These are phyloP conservation scores for Metarhizium guizhouense DNA, from an alignment of 2,329 filamentous ascomycete genomes.

Conservation along the genomic window DNA sequence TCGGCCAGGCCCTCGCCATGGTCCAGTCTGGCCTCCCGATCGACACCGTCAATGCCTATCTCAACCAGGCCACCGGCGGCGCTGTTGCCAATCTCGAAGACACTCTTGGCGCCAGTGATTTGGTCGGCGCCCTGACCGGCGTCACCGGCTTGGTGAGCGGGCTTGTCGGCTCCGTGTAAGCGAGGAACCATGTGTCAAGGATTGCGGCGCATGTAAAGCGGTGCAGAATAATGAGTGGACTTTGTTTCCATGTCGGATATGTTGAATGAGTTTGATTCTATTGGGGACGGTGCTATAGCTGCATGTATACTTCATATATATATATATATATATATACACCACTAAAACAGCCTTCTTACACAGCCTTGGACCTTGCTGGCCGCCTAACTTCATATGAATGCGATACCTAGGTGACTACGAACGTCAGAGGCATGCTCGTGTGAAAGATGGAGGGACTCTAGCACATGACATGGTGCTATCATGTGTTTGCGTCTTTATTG, in stretches of 20 bases:
- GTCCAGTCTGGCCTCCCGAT: constrained; percentile 12
- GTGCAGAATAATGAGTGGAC: background rate
- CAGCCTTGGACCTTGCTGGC: too few relatives aligned
- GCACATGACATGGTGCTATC: too few relatives aligned
- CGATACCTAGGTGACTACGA: too few relatives aligned
- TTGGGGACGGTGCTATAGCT: background rate
- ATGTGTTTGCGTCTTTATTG: too few relatives aligned
- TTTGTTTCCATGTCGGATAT: background rate
- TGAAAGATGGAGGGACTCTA: too few relatives aligned
- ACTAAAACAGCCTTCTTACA: too few relatives aligned
- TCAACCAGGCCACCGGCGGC: constrained; percentile 12
- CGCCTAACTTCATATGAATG: too few relatives aligned
- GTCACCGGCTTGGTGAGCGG: constrained; percentile 7
- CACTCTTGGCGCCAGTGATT: constrained; percentile 11
- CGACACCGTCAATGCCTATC: constrained; percentile 12
- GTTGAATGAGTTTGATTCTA: background rate
- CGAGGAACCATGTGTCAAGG: background rate
- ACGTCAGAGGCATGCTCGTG: too few relatives aligned
- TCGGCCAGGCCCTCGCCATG: constrained; percentile 15
- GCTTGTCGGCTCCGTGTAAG: background rate
- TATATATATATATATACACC: background rate
- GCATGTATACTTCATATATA: background rate
- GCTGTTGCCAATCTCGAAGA: constrained; percentile 10
- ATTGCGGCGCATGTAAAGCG: background rate
- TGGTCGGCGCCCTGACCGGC: constrained; percentile 5